Percentiles rank a stretch among this genome's conserved stretches.
phyloP scores from a whole-genome alignment of 805 yeast genomes.

The Kockiozyma suomiensis region DNA sequence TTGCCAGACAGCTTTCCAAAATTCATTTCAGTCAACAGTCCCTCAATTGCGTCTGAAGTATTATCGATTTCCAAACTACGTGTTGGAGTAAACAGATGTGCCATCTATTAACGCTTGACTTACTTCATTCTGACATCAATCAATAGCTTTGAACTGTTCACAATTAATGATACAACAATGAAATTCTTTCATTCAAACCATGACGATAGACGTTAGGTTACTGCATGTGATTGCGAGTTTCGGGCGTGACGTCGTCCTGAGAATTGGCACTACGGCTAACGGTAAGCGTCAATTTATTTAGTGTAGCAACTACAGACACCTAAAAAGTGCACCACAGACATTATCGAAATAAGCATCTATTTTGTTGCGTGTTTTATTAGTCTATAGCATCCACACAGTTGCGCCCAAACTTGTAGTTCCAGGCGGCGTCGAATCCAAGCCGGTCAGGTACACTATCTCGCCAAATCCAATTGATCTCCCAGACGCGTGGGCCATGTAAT shows the following conservation, averaged over 20 bases:
- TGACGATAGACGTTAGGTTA: conserved; percentile 50
- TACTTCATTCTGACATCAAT: conserved; percentile 16
- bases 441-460: conserved; percentile 58
- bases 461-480: conserved; percentile 65
- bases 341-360: conserved; percentile 61
- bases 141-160: conserved; percentile 38
- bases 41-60: conserved; percentile 22
- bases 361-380: conserved; percentile 50
- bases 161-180: conserved; percentile 41
- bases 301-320: conserved; percentile 48
- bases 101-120: neutral
- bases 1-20: conserved; percentile 34
- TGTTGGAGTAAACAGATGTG: conserved; percentile 19
- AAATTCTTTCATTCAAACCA: conserved; percentile 56
- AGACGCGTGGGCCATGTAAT: conserved; percentile 56
- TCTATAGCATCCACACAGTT: conserved; percentile 44
- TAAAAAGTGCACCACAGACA: conserved; percentile 64
- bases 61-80: conserved; percentile 32
- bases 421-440: conserved; percentile 55
- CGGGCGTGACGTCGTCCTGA: conserved; percentile 53
- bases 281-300: conserved; percentile 45
- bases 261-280: conserved; percentile 68
- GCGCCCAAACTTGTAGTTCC: conserved; percentile 54
- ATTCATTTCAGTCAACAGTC: conserved; percentile 31
- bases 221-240: conserved; percentile 43